phyloP scores from a whole-genome alignment of 1,284 basidiomycete genomes.

The Heterobasidion occidentale region DNA sequence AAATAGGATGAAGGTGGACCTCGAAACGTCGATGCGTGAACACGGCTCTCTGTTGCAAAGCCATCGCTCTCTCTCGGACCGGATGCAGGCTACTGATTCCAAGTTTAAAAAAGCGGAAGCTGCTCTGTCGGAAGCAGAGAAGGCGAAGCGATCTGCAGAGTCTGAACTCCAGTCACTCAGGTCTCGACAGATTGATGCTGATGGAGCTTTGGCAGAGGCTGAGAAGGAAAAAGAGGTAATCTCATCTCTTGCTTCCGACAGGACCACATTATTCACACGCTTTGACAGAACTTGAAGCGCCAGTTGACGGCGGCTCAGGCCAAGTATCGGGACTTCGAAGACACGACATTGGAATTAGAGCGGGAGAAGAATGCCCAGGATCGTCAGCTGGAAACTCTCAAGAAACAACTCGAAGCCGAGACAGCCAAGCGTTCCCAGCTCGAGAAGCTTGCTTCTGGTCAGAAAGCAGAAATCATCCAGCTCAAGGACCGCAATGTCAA shows the following conservation, averaged over 20 bases:
- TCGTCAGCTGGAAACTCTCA: constrained; percentile 62
- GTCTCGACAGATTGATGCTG: constrained; percentile 66
- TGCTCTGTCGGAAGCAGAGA: constrained; percentile 59
- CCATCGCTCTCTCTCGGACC: constrained; percentile 57
- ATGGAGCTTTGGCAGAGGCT: constrained; percentile 58
- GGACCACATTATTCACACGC: neutral
- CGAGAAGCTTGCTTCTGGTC: constrained; percentile 57
- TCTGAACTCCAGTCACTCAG: constrained; percentile 70
- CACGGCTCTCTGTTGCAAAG: constrained; percentile 47
- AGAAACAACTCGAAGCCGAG: constrained; percentile 66
- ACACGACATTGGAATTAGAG: constrained; percentile 77
- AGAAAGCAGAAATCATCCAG: constrained; percentile 62
- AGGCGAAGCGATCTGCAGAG: constrained; percentile 61
- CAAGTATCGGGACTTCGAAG: constrained; percentile 83
- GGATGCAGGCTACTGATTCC: constrained; percentile 43
- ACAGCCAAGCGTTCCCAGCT: constrained; percentile 63
- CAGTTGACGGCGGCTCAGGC: constrained; percentile 66
- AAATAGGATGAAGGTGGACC: constrained; percentile 61
- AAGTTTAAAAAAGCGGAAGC: constrained; percentile 46
- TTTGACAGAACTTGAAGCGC: constrained; percentile 60
- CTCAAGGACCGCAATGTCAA: constrained; percentile 68
- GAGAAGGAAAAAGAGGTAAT: constrained; percentile 66
- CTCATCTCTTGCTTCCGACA: constrained; percentile 6
- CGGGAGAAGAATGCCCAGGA: constrained; percentile 72
- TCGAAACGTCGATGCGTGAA: constrained; percentile 53